Conservation (phyloP, 768 basidiomycete species). For the Pisolithus albus region DNA sequence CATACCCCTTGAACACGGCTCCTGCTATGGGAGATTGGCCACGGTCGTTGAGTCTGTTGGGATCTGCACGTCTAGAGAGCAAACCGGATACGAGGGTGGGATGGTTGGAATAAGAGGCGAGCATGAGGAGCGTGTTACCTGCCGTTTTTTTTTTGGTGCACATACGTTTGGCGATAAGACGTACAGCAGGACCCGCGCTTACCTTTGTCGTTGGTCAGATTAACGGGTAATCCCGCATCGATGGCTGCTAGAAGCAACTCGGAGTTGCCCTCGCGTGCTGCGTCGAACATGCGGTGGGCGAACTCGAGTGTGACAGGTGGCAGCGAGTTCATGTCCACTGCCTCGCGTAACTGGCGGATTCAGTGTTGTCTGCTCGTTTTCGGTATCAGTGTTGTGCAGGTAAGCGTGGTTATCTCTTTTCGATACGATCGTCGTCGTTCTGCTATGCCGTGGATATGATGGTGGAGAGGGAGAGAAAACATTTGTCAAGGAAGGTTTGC, state of each 20-base stretch:
- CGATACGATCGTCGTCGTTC: too few species aligned
- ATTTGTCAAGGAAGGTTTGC: too few species aligned
- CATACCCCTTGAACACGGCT: conserved; percentile 68
- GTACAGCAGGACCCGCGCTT: not conserved
- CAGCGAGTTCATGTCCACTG: conserved; percentile 11
- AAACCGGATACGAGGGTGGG: conserved; percentile 45
- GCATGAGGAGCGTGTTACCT: conserved; percentile 79
- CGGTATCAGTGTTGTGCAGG: not conserved
- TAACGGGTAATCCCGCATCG: conserved; percentile 61
- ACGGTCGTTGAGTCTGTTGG: conserved; percentile 62
- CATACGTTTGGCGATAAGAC: not conserved
- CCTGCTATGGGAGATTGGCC: conserved; percentile 72
- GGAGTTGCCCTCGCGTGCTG: conserved; percentile 54
- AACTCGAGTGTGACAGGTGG: conserved; percentile 37
- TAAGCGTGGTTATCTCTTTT: too few species aligned
- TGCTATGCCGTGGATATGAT: too few species aligned
- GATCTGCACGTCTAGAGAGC: conserved; percentile 52
- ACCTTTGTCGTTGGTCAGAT: conserved; percentile 72
- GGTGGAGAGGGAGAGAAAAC: too few species aligned
- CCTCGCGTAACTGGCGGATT: not conserved
- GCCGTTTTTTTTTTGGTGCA: not conserved
- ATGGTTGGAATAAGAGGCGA: conserved; percentile 69
- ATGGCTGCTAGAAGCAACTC: conserved; percentile 52
- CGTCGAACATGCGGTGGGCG: conserved; percentile 70
- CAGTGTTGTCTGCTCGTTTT: not conserved